Conservation (phyloP, 345 rosid species). For the Dipteronia sinensis region DNA sequence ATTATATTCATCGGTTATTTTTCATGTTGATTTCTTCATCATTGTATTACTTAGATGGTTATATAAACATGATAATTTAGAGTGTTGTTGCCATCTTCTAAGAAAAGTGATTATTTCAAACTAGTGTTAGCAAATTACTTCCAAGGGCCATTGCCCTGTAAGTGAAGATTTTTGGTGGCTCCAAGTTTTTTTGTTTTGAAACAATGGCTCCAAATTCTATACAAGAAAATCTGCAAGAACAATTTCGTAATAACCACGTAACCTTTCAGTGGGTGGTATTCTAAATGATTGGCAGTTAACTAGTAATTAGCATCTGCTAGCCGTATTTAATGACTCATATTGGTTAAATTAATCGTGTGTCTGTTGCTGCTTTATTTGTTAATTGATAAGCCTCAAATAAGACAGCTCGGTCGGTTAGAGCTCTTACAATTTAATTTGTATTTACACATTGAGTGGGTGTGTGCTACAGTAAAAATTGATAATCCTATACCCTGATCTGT, state of each 20-base stretch:
- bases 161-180: too few species aligned
- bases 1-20: constrained; percentile 13
- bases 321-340: neutral
- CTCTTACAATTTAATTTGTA: neutral
- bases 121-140: too few species aligned
- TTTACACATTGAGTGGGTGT: neutral
- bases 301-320: neutral
- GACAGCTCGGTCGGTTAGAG: neutral
- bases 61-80: neutral
- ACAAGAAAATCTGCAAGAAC: too few species aligned
- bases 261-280: too few species aligned
- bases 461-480: neutral
- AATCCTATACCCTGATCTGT: neutral
- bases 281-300: neutral
- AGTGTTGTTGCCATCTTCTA: neutral
- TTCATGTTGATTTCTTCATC: neutral
- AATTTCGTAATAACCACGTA: too few species aligned
- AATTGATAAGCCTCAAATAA: neutral
- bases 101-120: too few species aligned
- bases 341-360: neutral
- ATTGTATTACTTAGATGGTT: neutral
- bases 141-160: too few species aligned
- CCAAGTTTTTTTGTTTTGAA: too few species aligned
- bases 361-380: neutral
- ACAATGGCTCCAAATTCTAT: too few species aligned